These are phyloP conservation scores for Aspergillus arachidicola DNA, from an alignment of 2,329 filamentous ascomycete genomes.

Conservation along the genomic window DNA sequence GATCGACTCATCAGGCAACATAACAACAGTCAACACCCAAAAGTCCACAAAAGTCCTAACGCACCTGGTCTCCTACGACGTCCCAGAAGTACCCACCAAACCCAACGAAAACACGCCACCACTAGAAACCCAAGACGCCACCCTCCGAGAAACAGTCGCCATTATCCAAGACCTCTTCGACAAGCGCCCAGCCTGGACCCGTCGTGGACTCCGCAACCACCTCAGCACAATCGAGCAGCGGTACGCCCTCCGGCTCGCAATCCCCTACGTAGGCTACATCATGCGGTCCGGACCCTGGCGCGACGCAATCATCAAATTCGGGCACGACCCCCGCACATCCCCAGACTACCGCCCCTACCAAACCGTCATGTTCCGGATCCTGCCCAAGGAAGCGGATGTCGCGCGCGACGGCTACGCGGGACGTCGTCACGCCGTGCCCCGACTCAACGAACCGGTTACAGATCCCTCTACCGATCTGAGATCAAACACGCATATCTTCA, in stretches of 20 bases:
- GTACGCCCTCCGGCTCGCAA: conserved; percentile 68
- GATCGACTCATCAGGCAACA: conserved; percentile 60
- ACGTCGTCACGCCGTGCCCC: conserved; percentile 32
- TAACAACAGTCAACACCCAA: conserved; percentile 60
- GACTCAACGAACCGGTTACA: conserved; percentile 18
- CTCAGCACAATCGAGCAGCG: conserved; percentile 57
- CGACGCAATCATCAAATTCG: conserved; percentile 82
- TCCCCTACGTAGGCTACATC: conserved; percentile 86
- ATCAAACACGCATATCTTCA: conserved; percentile 69
- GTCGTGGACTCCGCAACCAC: conserved; percentile 76
- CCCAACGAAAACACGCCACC: conserved; percentile 60
- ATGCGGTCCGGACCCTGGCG: conserved; percentile 92
- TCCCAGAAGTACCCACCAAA: conserved; percentile 62
- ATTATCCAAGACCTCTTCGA: conserved; percentile 68
- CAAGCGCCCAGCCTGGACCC: conserved; percentile 81
- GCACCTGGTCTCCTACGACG: conserved; percentile 63
- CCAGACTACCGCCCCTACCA: conserved; percentile 81
- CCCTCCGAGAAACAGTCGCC: conserved; percentile 66
- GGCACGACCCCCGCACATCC: conserved; percentile 79
- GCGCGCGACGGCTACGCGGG: conserved; percentile 33
- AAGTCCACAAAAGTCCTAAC: conserved; percentile 61
- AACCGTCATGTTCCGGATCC: conserved; percentile 81
- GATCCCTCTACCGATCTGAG: conserved; percentile 7
- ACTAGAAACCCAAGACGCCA: conserved; percentile 54
- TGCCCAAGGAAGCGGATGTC: conserved; percentile 38